Conservation (phyloP, 129 eudicot genomes). For the Centella asiatica region DNA sequence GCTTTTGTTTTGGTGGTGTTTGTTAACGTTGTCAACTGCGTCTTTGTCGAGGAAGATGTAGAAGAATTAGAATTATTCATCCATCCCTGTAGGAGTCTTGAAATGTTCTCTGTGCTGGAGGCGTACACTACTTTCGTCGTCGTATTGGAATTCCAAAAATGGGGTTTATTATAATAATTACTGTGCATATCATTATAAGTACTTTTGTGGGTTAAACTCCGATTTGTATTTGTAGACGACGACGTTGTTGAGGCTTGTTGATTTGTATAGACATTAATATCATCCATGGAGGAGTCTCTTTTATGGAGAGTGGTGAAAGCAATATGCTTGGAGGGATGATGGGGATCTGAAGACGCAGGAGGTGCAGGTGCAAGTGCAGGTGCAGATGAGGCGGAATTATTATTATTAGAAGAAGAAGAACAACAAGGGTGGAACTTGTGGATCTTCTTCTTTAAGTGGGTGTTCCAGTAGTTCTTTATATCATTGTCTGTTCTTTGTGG, state of each 20-base stretch:
- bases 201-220: too few species aligned
- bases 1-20: too few species aligned
- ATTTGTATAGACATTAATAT: neutral
- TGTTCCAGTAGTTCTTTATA: conserved; percentile 83
- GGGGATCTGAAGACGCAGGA: too few species aligned
- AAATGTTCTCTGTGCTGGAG: conserved; percentile 67
- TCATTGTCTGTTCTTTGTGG: conserved; percentile 86
- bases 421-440: conserved; percentile 30
- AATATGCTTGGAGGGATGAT: conserved; percentile 16
- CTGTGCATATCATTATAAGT: too few species aligned
- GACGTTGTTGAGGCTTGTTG: neutral
- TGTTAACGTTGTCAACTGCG: neutral
- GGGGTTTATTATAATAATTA: conserved; percentile 8
- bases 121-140: conserved; percentile 52
- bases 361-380: conserved; percentile 7
- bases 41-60: conserved; percentile 31
- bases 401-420: conserved; percentile 19
- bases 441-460: conserved; percentile 74
- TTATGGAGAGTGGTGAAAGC: neutral
- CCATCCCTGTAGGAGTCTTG: conserved; percentile 69
- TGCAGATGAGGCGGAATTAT: neutral
- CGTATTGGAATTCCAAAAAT: conserved; percentile 12
- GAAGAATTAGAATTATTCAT: too few species aligned
- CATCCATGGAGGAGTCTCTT: neutral
- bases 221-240: neutral